Conservation (phyloP, 78 protist genomes). For the Neovahlkampfia damariscottae region DNA sequence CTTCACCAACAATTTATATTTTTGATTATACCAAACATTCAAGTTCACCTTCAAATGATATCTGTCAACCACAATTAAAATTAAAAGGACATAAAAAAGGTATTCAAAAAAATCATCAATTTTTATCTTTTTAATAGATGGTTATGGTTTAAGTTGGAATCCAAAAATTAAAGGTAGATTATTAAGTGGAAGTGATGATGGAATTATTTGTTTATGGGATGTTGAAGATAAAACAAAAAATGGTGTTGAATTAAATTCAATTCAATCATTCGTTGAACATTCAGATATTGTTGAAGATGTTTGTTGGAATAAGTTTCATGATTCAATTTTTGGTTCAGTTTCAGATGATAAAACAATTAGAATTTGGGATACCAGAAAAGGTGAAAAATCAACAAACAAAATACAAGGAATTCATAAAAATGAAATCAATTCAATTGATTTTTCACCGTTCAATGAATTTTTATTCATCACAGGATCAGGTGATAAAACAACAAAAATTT, state of each 20-base stretch:
- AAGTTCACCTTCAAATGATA: conserved; percentile 43
- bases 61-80: conserved; percentile 46
- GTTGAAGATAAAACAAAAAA: conserved; percentile 21
- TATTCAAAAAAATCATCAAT: no score
- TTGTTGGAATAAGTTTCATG: conserved; percentile 59
- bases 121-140: no score
- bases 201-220: conserved; percentile 79
- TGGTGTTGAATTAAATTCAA: conserved; percentile 9
- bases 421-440: conserved; percentile 77
- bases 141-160: conserved; percentile 92
- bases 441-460: conserved; percentile 72
- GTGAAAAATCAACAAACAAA: background rate
- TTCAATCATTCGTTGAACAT: conserved; percentile 33
- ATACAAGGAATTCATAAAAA: conserved; percentile 42
- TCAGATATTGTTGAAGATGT: conserved; percentile 64
- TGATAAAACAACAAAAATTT: conserved; percentile 58
- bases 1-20: conserved; percentile 59
- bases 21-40: conserved; percentile 80
- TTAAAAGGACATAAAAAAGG: conserved; percentile 72
- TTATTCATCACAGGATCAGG: conserved; percentile 73
- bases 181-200: conserved; percentile 74
- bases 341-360: conserved; percentile 57
- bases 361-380: conserved; percentile 50
- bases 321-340: conserved; percentile 64
- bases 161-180: conserved; percentile 48